Percentiles rank a stretch among this genome's conserved stretches.
phyloP scores from a whole-genome alignment of 176 grass and related monocot species.

The Chrysopogon serrulatus region DNA sequence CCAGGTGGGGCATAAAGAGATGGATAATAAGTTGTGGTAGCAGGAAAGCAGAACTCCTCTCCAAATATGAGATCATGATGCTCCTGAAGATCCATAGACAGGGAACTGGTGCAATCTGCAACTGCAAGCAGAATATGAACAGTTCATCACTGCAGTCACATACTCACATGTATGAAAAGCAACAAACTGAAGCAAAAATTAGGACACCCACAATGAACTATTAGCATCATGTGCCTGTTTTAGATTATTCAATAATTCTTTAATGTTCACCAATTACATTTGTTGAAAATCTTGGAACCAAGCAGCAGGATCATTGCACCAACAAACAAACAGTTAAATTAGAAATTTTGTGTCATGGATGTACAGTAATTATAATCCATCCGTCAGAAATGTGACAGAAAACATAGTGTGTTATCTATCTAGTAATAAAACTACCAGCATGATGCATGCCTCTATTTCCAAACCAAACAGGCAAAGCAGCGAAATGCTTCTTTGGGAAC shows the following conservation, averaged over 20 bases:
- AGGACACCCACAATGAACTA: background rate
- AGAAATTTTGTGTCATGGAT: background rate
- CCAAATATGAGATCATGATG: conserved; percentile 51
- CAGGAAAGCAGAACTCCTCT: conserved; percentile 44
- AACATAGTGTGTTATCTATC: background rate
- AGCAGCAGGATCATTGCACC: background rate
- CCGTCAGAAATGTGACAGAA: background rate
- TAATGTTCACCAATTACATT: background rate
- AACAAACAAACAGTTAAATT: no score
- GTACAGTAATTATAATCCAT: background rate
- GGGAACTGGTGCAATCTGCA: background rate
- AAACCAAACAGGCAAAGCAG: background rate
- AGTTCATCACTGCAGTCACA: background rate
- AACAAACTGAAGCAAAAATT: conserved; percentile 6
- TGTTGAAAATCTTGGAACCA: background rate
- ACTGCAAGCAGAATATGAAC: background rate
- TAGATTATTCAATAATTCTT: background rate
- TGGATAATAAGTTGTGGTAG: conserved; percentile 30
- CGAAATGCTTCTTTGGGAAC: background rate
- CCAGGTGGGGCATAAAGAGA: conserved; percentile 34
- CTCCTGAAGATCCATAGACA: conserved; percentile 28
- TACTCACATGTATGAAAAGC: background rate
- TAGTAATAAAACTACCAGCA: background rate
- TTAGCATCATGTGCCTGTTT: background rate
- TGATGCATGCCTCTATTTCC: background rate